A percentile compares a stretch with the other conserved stretches of the same genome.
phyloP scores from a whole-genome alignment of 2,329 filamentous ascomycete species.

The Colletotrichum gloeosporioides region DNA sequence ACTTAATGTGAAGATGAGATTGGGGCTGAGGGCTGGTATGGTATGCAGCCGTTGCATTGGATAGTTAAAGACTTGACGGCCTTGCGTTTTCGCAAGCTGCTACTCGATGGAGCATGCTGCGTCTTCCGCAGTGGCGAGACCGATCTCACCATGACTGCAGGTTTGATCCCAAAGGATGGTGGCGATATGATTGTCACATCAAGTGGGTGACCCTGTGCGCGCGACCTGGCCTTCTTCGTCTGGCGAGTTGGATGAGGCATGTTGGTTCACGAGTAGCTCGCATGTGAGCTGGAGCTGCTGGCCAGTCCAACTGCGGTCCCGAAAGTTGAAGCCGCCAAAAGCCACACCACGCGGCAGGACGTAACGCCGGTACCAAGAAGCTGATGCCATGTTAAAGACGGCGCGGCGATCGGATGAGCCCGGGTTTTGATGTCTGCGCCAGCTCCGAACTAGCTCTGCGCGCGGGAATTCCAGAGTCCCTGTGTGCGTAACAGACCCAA shows the following conservation, averaged over 20 bases:
- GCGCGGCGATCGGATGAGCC: background rate
- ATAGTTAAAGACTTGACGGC: background rate
- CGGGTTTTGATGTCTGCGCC: background rate
- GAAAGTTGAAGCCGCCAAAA: background rate
- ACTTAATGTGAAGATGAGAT: background rate
- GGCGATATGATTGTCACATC: background rate
- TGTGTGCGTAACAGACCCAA: background rate
- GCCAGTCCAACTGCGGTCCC: background rate
- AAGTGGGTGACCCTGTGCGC: background rate
- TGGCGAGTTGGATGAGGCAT: background rate
- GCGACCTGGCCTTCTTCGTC: background rate
- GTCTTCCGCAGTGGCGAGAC: background rate
- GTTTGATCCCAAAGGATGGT: background rate
- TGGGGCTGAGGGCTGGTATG: background rate
- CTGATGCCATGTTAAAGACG: background rate
- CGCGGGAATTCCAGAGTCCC: background rate
- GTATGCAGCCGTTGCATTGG: background rate
- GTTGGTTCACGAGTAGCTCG: background rate
- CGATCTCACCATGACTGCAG: background rate
- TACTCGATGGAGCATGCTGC: background rate
- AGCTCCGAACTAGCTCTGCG: background rate
- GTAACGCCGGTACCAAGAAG: background rate
- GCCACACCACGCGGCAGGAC: background rate
- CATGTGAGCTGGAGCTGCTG: background rate
- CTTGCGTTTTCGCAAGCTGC: background rate